These are phyloP conservation scores for Acanthamoeba castellanii DNA, from an alignment of 208 protist genomes.

Conservation along the genomic window DNA sequence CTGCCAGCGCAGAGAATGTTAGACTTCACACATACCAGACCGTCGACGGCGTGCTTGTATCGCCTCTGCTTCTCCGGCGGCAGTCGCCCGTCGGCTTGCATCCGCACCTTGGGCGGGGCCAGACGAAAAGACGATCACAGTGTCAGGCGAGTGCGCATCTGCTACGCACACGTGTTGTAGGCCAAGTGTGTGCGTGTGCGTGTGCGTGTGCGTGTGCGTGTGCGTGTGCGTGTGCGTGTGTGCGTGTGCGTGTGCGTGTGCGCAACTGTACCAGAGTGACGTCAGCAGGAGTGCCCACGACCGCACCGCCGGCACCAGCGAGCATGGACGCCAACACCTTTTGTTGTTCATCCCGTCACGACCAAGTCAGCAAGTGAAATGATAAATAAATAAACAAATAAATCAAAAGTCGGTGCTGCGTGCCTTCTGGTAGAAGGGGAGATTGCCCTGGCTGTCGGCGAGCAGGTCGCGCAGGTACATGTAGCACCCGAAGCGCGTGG, in stretches of 20 bases:
- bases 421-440: slow-evolving; percentile 35
- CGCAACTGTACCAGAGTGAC: slow-evolving; percentile 34
- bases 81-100: slow-evolving; percentile 87
- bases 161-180: no score
- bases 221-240: background rate
- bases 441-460: background rate
- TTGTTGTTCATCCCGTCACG: background rate
- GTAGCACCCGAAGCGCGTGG: slow-evolving; percentile 77
- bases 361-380: background rate
- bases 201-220: no score
- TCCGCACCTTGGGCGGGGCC: slow-evolving; percentile 74
- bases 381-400: background rate
- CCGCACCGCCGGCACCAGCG: background rate
- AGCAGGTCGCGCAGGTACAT: slow-evolving; percentile 41
- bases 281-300: slow-evolving; percentile 81
- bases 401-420: background rate
- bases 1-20: background rate
- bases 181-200: no score
- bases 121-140: background rate
- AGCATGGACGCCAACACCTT: slow-evolving; percentile 40
- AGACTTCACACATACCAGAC: background rate
- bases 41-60: slow-evolving; percentile 82
- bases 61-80: slow-evolving; percentile 80
- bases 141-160: no score
- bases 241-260: background rate